Conservation (phyloP, 2,329 filamentous ascomycete species). For the Colletotrichum sublineola region DNA sequence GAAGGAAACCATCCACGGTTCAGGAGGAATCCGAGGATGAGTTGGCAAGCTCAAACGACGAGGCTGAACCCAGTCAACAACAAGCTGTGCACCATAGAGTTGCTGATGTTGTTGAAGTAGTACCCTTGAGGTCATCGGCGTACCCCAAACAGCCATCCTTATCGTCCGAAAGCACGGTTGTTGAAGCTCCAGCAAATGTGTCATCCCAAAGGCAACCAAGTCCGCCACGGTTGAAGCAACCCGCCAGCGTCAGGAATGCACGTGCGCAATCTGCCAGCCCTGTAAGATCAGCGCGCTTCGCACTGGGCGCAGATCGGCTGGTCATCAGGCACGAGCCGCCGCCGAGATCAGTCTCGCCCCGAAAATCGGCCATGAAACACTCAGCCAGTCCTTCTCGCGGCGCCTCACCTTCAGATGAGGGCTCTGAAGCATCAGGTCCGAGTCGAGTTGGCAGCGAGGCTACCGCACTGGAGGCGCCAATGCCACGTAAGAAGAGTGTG, state of each 20-base stretch:
- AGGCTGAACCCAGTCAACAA: conserved; percentile 9
- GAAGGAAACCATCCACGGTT: conserved; percentile 60
- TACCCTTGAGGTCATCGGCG: conserved; percentile 48
- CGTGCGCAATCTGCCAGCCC: conserved; percentile 71
- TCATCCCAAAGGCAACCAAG: conserved; percentile 32
- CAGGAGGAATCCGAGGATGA: conserved; percentile 62
- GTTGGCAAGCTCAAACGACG: conserved; percentile 44
- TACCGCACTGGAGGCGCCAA: conserved; percentile 50
- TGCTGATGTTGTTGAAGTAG: conserved; percentile 50
- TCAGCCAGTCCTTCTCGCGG: conserved; percentile 66
- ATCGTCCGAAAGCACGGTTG: conserved; percentile 28
- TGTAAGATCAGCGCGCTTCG: conserved; percentile 77
- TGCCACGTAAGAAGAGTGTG: conserved; percentile 72
- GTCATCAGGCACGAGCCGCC: conserved; percentile 77
- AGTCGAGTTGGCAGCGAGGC: conserved; percentile 44
- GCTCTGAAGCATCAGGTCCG: conserved; percentile 59
- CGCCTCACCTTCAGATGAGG: conserved; percentile 63
- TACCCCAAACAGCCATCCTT: conserved; percentile 29
- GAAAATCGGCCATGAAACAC: conserved; percentile 82
- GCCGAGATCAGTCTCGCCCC: conserved; percentile 78
- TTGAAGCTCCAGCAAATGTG: conserved; percentile 32
- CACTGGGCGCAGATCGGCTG: conserved; percentile 66
- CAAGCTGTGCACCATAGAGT: conserved; percentile 33
- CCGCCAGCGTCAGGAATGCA: conserved; percentile 44
- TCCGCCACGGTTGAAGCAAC: conserved; percentile 32